These are phyloP conservation scores for Epichloe scottii DNA, from an alignment of 2,329 filamentous ascomycete genomes.

Conservation along the genomic window DNA sequence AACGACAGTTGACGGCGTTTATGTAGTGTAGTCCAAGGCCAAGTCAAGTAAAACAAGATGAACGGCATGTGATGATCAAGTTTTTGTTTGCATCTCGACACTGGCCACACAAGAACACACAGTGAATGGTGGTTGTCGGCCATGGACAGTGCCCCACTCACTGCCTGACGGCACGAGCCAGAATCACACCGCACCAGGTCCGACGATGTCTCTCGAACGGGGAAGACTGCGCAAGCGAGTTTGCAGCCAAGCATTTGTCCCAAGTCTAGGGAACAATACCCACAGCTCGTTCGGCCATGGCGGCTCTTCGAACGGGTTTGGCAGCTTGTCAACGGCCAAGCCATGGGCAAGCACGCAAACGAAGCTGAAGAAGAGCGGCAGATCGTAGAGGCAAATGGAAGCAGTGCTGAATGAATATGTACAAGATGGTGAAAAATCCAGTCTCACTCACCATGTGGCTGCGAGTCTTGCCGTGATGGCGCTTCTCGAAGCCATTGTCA, in stretches of 20 bases:
- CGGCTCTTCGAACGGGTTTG: background rate
- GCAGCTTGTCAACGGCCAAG: background rate
- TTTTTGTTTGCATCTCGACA: background rate
- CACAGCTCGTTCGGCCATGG: background rate
- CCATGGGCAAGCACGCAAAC: background rate
- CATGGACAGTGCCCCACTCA: background rate
- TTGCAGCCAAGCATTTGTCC: background rate
- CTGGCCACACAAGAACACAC: background rate
- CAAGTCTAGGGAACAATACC: background rate
- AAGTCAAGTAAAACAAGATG: background rate
- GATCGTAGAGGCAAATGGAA: background rate
- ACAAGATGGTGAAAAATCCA: no score
- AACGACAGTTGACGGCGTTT: background rate
- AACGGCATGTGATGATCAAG: background rate
- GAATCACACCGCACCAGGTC: background rate
- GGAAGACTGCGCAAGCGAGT: background rate
- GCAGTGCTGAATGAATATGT: background rate
- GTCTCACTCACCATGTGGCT: conserved; percentile 64
- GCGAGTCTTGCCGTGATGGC: conserved; percentile 75
- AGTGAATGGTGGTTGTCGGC: background rate
- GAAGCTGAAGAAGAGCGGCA: background rate
- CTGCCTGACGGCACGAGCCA: background rate
- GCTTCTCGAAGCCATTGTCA: conserved; percentile 40
- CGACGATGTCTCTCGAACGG: background rate
- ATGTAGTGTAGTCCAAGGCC: background rate